A percentile compares a stretch with the other conserved stretches of the same genome.
These are phyloP conservation scores for Aegilops tauschii DNA, from an alignment of 176 grass and related monocot genomes.

Conservation along the genomic window DNA sequence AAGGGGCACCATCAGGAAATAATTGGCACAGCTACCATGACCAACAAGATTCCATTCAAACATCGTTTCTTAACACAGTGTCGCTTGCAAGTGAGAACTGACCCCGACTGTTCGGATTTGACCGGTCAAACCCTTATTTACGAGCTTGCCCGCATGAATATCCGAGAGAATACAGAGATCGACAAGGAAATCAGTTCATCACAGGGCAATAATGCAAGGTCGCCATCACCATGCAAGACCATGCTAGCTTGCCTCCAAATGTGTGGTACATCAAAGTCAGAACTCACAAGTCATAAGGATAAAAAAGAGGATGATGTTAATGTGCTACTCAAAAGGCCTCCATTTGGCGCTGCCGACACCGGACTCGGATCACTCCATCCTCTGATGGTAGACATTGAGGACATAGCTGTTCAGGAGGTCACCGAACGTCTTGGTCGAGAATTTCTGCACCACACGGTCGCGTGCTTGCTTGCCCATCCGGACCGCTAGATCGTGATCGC, in stretches of 20 bases:
- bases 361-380: slow-evolving; percentile 50
- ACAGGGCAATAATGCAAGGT: not conserved
- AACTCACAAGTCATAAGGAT: not conserved
- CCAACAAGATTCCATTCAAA: slow-evolving; percentile 32
- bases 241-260: not conserved
- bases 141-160: not conserved
- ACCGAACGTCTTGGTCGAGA: slow-evolving; percentile 80
- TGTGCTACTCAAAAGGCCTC: not conserved
- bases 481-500: slow-evolving; percentile 48
- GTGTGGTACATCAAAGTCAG: slow-evolving; percentile 28
- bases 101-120: slow-evolving; percentile 23
- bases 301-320: not conserved
- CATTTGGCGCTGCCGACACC: slow-evolving; percentile 1
- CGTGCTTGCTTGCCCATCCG: slow-evolving; percentile 71
- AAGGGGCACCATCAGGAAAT: not conserved
- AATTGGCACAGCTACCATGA: slow-evolving; percentile 14
- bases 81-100: slow-evolving; percentile 21
- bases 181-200: not conserved
- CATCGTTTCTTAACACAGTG: not conserved
- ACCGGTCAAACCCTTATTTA: not conserved
- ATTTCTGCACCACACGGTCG: slow-evolving; percentile 60
- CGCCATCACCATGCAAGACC: not conserved
- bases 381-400: slow-evolving; percentile 61
- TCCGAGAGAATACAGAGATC: slow-evolving; percentile 8
- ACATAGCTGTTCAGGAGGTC: slow-evolving; percentile 66